Base-by-base conservation (phyloP, 1,139 yeast genomes). In the Lodderomyces theae region DNA sequence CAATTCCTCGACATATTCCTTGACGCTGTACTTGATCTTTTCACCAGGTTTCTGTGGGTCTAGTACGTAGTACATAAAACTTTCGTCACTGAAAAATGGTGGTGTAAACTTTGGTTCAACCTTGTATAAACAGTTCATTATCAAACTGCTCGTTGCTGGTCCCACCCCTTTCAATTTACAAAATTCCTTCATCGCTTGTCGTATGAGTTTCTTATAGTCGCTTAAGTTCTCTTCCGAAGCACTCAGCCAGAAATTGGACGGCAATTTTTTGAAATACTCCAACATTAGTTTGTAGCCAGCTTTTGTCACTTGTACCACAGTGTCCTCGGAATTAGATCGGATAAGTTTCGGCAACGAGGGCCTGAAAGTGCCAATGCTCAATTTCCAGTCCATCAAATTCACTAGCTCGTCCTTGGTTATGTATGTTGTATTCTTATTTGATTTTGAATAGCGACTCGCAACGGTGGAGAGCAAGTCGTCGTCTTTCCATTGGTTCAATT, bases 41-140 rank as follows among this genome's bases (percentile, higher is more conserved):
- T 18, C 34, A 3, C 51, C 63, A 1, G 68, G 65, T 34, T 61
- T 51, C 7, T 40, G 35, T 2, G 64, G 51, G 16, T 58, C 71
- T 13, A 61, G 52, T 16, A 72, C 65, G 41, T 54, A 66, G 50
- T 61, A 66, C 37, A 62, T 47, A 45, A 66, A 73, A 10, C 71
- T 60, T 49, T 74, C 79, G 42, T 74, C 80, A 39, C 78, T 72
- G 54, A 73, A 73, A 47, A 70, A 74, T 0, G 79, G 79, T 1
- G 77, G 76, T 0, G 71, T 60, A 16, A 56, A 47, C 1, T 29
- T 22, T 1, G 39, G 44, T 13, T 55, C 51, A 18, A 66, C 50
- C 19, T 53, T 44, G 18, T 35, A 26, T 12, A 63, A 41, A n/a
- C 71, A 48, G 1, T 76, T 71, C 33, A 69, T 51, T 0, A 74